Evolutionary conservation across 176 grass and related monocot species (phyloP).

Genomic region (Bolboschoenus planiculmis): DNA sequence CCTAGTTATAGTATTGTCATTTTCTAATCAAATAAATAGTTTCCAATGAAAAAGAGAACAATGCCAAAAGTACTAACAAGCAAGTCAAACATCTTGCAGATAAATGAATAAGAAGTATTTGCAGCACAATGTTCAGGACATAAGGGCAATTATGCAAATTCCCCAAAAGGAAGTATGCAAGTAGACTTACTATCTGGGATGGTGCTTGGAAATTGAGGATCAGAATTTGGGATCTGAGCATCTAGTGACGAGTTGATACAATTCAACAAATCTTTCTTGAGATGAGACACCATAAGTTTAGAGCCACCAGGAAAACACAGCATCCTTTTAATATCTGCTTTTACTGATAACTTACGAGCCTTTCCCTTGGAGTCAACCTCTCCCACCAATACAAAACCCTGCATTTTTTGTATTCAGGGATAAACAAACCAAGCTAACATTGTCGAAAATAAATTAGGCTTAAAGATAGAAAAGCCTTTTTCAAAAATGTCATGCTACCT

Average conservation of each 20-base stretch:
- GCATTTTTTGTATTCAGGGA: slow-evolving; percentile 8
- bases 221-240: not conserved
- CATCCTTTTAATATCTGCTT: slow-evolving; percentile 64
- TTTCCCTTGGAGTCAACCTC: slow-evolving; percentile 80
- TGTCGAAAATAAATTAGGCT: slow-evolving; percentile 13
- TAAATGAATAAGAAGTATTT: not conserved
- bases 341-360: slow-evolving; percentile 53
- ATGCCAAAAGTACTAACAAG: not conserved
- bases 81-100: not conserved
- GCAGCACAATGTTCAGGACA: not conserved
- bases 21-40: not conserved
- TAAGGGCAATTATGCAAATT: not conserved
- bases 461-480: not conserved
- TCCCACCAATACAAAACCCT: slow-evolving; percentile 75
- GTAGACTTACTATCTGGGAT: slow-evolving; percentile 47
- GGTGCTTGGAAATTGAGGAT: slow-evolving; percentile 9
- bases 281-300: slow-evolving; percentile 68
- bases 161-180: slow-evolving; percentile 1
- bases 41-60: not conserved
- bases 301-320: slow-evolving; percentile 86
- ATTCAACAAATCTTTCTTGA: slow-evolving; percentile 39
- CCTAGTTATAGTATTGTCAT: not conserved
- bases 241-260: slow-evolving; percentile 4
- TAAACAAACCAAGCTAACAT: not conserved
- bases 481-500: slow-evolving; percentile 35